Base-by-base conservation (phyloP, 805 yeast genomes). In the Starmerella davenportii region DNA sequence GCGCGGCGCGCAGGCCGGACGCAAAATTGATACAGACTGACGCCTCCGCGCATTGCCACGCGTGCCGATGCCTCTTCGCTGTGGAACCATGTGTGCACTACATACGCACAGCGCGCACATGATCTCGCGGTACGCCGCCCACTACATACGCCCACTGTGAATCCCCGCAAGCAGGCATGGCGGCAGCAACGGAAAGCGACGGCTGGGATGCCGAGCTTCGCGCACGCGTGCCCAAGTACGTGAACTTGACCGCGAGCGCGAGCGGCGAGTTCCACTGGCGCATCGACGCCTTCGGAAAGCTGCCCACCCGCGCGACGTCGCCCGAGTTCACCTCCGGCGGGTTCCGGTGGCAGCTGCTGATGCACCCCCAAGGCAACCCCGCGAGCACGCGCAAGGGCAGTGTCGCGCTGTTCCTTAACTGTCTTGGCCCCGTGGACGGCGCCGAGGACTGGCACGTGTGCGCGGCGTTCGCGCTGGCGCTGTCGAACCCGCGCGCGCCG, bases 381-480 rank as follows among this genome's bases (percentile, higher is more conserved):
- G 63, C 69, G 37, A 65, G 65, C 36, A 32, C 39, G 16, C 24
- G 40, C 16, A 36, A 43, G 24, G 48, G 49, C 43, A 62, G 65
- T 40, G 56, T 81, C 5, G 81, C 95, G 0, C 57, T 82, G 20
- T 90, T 82, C 55, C 60, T 90, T 44, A 93, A 82, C 49, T 90
- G 93, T 0, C 69, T 71, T 17, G 48, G 46, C 9, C 44, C 47
- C 21, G 29, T 21, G 9, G 11, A 11, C 34, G 18, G 29, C 15
- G 15, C 23, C 9, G 28, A 25, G 21, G 13, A 23, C 4, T 46
- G 49, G 49, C 47, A 47, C 24, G 43, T 73, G n/a, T 84, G 95
- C 59, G 93, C 90, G 2, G 93, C 84, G 51, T 90, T 90, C 59
- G 79, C 79, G 3, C 66, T 90, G 31, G 78, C 76, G 36, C 64